phyloP scores from a whole-genome alignment of 2,329 filamentous ascomycete species.

The Penicillium capsulatum region DNA sequence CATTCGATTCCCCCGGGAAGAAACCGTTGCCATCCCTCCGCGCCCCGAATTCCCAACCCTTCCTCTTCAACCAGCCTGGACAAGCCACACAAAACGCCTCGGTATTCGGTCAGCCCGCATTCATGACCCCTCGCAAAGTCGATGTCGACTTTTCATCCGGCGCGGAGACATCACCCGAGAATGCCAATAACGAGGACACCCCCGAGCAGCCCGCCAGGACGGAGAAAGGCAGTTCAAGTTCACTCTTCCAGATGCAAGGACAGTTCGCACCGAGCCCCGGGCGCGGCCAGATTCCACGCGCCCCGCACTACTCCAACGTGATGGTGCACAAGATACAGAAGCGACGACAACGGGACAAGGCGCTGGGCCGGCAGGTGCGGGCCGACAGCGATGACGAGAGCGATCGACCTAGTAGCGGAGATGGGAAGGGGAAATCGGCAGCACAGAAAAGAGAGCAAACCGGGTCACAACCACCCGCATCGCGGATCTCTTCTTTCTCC shows the following conservation, averaged over 20 bases:
- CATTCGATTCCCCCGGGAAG: conserved; percentile 50
- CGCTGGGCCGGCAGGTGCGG: conserved; percentile 42
- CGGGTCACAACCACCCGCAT: conserved; percentile 23
- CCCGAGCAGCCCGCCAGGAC: conserved; percentile 38
- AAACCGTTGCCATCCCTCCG: conserved; percentile 44
- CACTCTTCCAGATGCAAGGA: conserved; percentile 41
- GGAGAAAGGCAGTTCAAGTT: conserved; percentile 40
- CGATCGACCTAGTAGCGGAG: conserved; percentile 38
- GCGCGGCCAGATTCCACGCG: conserved; percentile 59
- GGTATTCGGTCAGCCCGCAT: conserved; percentile 41
- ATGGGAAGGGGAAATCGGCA: conserved; percentile 32
- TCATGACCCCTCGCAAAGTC: conserved; percentile 48
- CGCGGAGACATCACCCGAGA: conserved; percentile 45
- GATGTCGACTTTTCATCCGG: conserved; percentile 48
- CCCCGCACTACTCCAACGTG: conserved; percentile 46
- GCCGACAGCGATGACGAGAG: conserved; percentile 43
- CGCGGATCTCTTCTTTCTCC: conserved; percentile 38
- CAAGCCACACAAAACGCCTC: conserved; percentile 29
- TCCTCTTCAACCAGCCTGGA: conserved; percentile 45
- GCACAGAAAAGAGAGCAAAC: conserved; percentile 17
- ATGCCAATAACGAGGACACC: conserved; percentile 47
- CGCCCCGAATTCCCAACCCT: conserved; percentile 49
- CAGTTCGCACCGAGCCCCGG: conserved; percentile 52
- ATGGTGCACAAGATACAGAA: conserved; percentile 47
- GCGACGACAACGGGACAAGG: conserved; percentile 46